These are phyloP conservation scores for Austroboletus novae-zelandiae DNA, from an alignment of 1,284 basidiomycete genomes.

Conservation along the genomic window DNA sequence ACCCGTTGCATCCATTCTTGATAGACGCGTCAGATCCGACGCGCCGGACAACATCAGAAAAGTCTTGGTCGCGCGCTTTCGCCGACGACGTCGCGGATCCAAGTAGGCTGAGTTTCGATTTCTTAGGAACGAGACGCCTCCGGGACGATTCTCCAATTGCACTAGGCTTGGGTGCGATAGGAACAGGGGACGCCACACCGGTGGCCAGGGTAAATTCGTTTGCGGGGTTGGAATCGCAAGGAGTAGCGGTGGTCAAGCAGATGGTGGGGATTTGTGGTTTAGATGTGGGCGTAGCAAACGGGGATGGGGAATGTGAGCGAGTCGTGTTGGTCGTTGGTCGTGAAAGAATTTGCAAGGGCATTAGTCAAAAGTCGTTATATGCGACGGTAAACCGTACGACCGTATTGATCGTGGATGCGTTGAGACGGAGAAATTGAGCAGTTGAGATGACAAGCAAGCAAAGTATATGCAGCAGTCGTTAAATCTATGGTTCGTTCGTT, in stretches of 20 bases:
- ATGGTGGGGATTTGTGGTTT: slow-evolving; percentile 55
- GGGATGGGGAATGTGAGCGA: slow-evolving; percentile 31
- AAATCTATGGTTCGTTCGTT: slow-evolving; percentile 20
- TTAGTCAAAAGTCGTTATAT: slow-evolving; percentile 27
- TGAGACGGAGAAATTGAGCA: slow-evolving; percentile 16
- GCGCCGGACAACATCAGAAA: slow-evolving; percentile 61
- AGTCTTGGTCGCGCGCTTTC: slow-evolving; percentile 46
- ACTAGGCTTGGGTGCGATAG: slow-evolving; percentile 31
- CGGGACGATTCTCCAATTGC: slow-evolving; percentile 33
- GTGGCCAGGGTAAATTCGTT: slow-evolving; percentile 34
- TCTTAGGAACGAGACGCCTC: slow-evolving; percentile 70
- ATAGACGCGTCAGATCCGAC: slow-evolving; percentile 43
- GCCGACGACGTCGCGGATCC: slow-evolving; percentile 28
- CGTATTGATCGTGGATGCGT: slow-evolving; percentile 25
- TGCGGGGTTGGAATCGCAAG: slow-evolving; percentile 49
- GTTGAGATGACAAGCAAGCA: not conserved
- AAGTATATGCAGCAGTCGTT: slow-evolving; percentile 19
- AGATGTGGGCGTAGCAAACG: slow-evolving; percentile 26
- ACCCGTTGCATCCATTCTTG: slow-evolving; percentile 48
- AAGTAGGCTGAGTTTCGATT: slow-evolving; percentile 63
- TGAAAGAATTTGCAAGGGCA: slow-evolving; percentile 34
- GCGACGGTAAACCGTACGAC: slow-evolving; percentile 15
- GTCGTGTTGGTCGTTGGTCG: slow-evolving; percentile 24
- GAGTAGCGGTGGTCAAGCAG: slow-evolving; percentile 64
- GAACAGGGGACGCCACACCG: slow-evolving; percentile 29